phyloP scores from a whole-genome alignment of 2,329 filamentous ascomycete genomes.

The Trichoderma semiorbis region DNA sequence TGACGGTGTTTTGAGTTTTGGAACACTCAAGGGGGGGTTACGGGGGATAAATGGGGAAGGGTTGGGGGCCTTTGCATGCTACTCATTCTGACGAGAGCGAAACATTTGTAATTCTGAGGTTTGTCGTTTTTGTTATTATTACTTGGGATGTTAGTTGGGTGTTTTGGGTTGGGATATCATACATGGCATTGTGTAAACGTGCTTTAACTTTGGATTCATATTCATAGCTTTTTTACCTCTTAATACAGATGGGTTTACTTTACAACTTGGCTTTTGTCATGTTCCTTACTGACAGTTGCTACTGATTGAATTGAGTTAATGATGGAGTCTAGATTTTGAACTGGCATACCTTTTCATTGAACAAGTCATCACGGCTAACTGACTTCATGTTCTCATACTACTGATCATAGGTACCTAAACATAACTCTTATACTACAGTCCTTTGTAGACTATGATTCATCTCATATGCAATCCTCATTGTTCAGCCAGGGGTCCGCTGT shows the following conservation, averaged over 20 bases:
- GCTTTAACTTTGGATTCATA: neutral
- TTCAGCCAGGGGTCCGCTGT: neutral
- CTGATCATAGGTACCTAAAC: too few relatives aligned
- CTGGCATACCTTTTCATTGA: neutral
- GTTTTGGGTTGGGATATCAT: neutral
- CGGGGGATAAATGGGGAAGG: neutral
- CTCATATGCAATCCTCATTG: neutral
- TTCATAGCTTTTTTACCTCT: neutral
- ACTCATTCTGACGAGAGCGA: neutral
- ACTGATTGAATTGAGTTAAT: too few relatives aligned
- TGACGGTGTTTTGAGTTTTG: conserved; percentile 73
- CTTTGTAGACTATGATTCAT: neutral
- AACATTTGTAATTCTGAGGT: neutral
- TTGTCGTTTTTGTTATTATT: neutral
- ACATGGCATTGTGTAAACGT: neutral
- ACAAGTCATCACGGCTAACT: too few relatives aligned
- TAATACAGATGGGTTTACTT: neutral
- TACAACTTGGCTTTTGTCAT: neutral
- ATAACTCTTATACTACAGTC: neutral
- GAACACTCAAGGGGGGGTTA: neutral
- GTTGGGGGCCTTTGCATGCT: neutral
- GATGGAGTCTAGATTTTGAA: neutral
- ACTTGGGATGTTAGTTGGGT: neutral
- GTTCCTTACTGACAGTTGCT: neutral
- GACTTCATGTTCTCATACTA: too few relatives aligned